Base-by-base conservation (phyloP, 1,284 basidiomycete species). In the Ustilago xerochloae region DNA sequence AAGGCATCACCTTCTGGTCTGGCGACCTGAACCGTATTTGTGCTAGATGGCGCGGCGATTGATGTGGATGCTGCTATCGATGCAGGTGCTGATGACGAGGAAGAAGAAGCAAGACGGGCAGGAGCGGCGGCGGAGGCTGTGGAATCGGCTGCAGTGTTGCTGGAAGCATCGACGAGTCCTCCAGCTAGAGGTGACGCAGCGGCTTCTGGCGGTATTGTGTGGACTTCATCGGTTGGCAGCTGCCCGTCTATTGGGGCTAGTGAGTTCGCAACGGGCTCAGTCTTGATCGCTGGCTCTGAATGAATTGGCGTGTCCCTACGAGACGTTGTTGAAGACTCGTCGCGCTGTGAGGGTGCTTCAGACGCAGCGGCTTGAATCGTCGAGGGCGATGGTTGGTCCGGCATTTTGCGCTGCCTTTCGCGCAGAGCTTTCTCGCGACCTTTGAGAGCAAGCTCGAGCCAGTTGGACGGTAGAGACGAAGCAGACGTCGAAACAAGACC, bases 361-460 rank as follows among this genome's bases (percentile, higher is more conserved):
- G 32, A 45, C 9, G 32, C 35, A 6, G 35, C 20, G 8, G 43
- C 18, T 26, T 56, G 30, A 20, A 48, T 55, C 20, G 56, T 47
- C 41, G 39, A 22, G 13, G 49, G 46, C 13, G 53, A 39, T 4
- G 49, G 24, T 6, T 53, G 45, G 12, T 57, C 24, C 45, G 61
- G 48, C 53, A 63, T 51, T 22, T 60, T 63, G 45, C 65, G 64
- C 30, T 73, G 60, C 5, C 63, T 52, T 28, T 68, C 64, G 47
- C 64, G 70, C 45, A 63, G 32, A 15, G 53, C 35, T 49, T 38
- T 45, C 13, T 60, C n/a, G 16, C 53, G 49, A 16, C 56, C 60
- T 46, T 63, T 59, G 39, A 68, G 43, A 28, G 64, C 70, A 46
- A 73, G 70, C 39, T 67, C 57, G 29, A 56, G 49, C 70, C 70